Evolutionary conservation across 2,329 filamentous ascomycete genomes (phyloP), one percentile per base, ranked within the genome.

Genomic region (Cladobotryum mycophilum): DNA sequence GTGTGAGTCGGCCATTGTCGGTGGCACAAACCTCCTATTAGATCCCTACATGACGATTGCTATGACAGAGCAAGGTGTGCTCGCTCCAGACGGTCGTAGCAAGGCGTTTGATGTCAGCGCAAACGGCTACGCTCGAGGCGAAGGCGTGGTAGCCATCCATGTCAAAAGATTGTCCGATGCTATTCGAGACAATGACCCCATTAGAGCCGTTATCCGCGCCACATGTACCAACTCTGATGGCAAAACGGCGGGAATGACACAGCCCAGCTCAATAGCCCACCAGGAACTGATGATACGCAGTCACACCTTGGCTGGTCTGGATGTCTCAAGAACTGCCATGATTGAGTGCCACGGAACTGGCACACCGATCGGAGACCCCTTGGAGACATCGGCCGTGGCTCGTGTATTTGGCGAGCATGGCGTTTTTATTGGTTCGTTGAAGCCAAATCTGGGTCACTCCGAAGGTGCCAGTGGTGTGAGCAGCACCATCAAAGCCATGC

Each of bases 41-140:
- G 52, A 46, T 13, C 60, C 57, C 1, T 54, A 55, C 3, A 49
- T 52, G 53, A 47, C 46, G 4, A 36, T 52, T 4, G 43, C 45
- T 2, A 52, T 58, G 36, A 43, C 41, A 1, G 42, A 54, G 1
- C 37, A 49, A 34, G 44, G 49, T 9, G 47, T 56, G 7, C 46
- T 60, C 3, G 52, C 53, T 1, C 59, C 64, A 2, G 58, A 61
- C 3, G 60, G 65, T 20, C 40, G 45, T 9, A 67, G 58, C 20
- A 60, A 56, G 36, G 59, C 59, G 8, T 69, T 65, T 25, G 64
- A 67, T 37, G 44, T 54, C 22, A 52, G 59, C 0, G 66, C 61
- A 1, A 58, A 67, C 54, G 71, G 76, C 3, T 78, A 76, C 55
- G 70, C 63, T 1, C 63, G 73, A 15, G 71, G 72, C 5, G 73